Evolutionary conservation across 768 basidiomycete genomes (phyloP).

Genomic region (Lanmaoa pseudosensibilis): DNA sequence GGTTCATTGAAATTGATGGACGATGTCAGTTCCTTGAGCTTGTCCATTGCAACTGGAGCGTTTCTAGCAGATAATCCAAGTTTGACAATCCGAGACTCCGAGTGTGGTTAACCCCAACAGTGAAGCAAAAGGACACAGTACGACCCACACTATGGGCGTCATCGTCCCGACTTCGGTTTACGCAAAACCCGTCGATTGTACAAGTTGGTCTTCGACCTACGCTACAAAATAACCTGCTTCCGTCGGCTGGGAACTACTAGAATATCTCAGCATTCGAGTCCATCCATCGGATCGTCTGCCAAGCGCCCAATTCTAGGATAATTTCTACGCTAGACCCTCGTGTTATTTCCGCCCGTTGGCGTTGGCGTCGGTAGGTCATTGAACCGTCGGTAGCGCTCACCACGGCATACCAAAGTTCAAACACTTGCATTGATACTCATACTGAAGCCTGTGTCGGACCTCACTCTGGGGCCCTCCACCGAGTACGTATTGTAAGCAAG

Average conservation of each 20-base stretch:
- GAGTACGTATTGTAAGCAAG: not conserved
- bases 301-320: not conserved
- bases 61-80: not conserved
- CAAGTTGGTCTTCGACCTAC: not conserved
- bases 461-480: not conserved
- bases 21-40: conserved; percentile 13
- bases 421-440: not conserved
- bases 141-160: too few species aligned
- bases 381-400: not conserved
- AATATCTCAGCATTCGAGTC: not conserved
- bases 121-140: too few species aligned
- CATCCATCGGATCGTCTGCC: not conserved
- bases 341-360: not conserved
- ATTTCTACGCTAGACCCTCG: too few species aligned
- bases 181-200: not conserved
- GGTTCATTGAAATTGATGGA: conserved; percentile 19
- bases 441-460: not conserved
- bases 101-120: too few species aligned
- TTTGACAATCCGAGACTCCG: not conserved
- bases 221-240: too few species aligned
- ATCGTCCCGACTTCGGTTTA: not conserved
- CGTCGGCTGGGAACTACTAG: not conserved
- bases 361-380: not conserved
- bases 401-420: not conserved
- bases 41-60: not conserved